A percentile compares a stretch with the other conserved stretches of the same genome.
phyloP scores from a whole-genome alignment of 2,329 filamentous ascomycete species.

The Pseudonectria buxi region DNA sequence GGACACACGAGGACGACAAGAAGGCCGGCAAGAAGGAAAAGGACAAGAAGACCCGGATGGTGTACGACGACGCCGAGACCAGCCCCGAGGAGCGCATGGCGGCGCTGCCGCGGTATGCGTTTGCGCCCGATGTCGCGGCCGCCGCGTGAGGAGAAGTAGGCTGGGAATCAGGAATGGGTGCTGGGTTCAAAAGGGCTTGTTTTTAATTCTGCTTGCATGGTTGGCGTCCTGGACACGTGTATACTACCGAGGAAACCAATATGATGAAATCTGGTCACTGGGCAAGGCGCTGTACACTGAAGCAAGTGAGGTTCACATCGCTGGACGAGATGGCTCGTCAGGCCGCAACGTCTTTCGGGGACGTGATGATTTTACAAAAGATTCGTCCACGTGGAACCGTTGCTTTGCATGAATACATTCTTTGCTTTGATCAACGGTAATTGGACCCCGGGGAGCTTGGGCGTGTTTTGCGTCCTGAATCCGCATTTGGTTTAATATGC shows the following conservation, averaged over 20 bases:
- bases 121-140: slow-evolving; percentile 26
- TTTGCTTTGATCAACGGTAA: no score
- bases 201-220: slow-evolving; percentile 16
- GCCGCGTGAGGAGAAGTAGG: not conserved
- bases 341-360: no score
- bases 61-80: slow-evolving; percentile 73
- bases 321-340: no score
- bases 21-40: slow-evolving; percentile 59
- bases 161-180: slow-evolving; percentile 1
- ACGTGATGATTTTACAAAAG: no score
- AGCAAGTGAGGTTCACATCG: no score
- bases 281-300: no score
- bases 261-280: slow-evolving; percentile 9
- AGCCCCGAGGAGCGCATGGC: slow-evolving; percentile 92
- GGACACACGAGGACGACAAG: slow-evolving; percentile 48
- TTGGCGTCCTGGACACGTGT: slow-evolving; percentile 21
- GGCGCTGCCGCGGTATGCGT: slow-evolving; percentile 67
- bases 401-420: no score
- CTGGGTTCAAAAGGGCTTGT: slow-evolving; percentile 2
- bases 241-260: slow-evolving; percentile 16
- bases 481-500: no score
- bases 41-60: slow-evolving; percentile 62
- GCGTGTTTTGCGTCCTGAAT: no score
- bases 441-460: no score
- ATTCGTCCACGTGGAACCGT: no score